Percentiles rank a stretch among this genome's conserved stretches.
Evolutionary conservation across 352 stramenopile genomes (phyloP).

Genomic region (Globisporangium spiculum): DNA sequence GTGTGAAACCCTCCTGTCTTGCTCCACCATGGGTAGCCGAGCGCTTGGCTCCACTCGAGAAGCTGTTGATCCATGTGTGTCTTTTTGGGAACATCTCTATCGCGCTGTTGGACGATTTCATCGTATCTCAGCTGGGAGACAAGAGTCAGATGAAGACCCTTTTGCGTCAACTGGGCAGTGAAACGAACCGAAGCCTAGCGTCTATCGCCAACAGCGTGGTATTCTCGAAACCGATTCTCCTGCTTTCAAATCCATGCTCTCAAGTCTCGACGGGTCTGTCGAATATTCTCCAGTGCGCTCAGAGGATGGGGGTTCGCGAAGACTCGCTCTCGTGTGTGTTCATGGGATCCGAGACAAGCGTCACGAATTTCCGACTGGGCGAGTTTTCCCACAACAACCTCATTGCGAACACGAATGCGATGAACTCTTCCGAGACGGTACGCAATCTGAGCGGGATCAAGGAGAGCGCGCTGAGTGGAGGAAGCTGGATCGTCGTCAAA

Average conservation of each 20-base stretch:
- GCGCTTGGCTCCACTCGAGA: conserved; percentile 24
- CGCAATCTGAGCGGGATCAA: conserved; percentile 24
- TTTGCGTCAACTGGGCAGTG: conserved; percentile 15
- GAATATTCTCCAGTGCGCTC: conserved; percentile 12
- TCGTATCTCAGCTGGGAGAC: conserved; percentile 23
- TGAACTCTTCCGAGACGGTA: conserved; percentile 8
- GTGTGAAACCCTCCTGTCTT: not conserved
- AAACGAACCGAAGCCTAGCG: conserved; percentile 3
- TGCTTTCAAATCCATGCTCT: conserved; percentile 8
- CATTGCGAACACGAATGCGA: conserved; percentile 9
- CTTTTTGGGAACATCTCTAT: conserved; percentile 26
- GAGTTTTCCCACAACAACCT: conserved; percentile 17
- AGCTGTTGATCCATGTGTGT: conserved; percentile 30
- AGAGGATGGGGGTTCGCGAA: conserved; percentile 1
- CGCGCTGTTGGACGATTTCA: conserved; percentile 25
- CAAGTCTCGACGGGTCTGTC: conserved; percentile 1
- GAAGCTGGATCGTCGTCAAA: conserved; percentile 34
- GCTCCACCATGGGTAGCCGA: conserved; percentile 26
- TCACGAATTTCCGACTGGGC: conserved; percentile 11
- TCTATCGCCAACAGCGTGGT: conserved; percentile 4
- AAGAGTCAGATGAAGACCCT: not conserved
- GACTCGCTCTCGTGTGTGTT: conserved; percentile 18
- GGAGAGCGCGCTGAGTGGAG: conserved; percentile 23
- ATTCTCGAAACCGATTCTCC: conserved; percentile 16
- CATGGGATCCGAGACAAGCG: conserved; percentile 11